Conservation (phyloP, 768 basidiomycete genomes). For the Mycena filopes region DNA sequence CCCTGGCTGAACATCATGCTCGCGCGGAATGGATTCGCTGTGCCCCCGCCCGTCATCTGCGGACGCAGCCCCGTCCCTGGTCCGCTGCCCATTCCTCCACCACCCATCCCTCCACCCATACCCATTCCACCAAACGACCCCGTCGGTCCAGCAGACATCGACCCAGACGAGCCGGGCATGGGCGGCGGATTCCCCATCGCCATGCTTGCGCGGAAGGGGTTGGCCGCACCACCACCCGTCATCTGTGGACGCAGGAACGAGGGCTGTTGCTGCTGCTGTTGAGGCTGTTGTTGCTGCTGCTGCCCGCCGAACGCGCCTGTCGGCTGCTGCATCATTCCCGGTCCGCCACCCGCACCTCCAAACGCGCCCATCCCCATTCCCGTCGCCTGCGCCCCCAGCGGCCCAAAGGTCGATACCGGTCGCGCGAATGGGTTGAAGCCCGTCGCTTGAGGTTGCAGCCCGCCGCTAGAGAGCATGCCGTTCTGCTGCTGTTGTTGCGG, state of each 20-base stretch:
- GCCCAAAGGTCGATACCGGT: slow-evolving; percentile 28
- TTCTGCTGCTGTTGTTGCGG: slow-evolving; percentile 16
- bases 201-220: slow-evolving; percentile 65
- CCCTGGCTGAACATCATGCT: slow-evolving; percentile 74
- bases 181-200: slow-evolving; percentile 25
- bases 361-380: slow-evolving; percentile 30
- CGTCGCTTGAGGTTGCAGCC: slow-evolving; percentile 66
- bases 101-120: not conserved
- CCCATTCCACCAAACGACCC: slow-evolving; percentile 9
- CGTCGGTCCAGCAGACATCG: slow-evolving; percentile 21
- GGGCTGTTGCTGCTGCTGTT: slow-evolving; percentile 29
- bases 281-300: slow-evolving; percentile 31
- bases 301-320: slow-evolving; percentile 51
- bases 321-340: slow-evolving; percentile 39
- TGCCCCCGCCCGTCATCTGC: slow-evolving; percentile 62
- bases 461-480: slow-evolving; percentile 24
- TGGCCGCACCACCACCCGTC: slow-evolving; percentile 66
- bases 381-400: slow-evolving; percentile 26
- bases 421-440: slow-evolving; percentile 47
- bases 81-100: slow-evolving; percentile 2
- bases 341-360: not conserved
- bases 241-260: slow-evolving; percentile 56
- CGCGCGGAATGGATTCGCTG: slow-evolving; percentile 85
- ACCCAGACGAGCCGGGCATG: slow-evolving; percentile 6
- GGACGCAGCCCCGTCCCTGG: slow-evolving; percentile 52